Conservation (phyloP, 2,329 filamentous ascomycete genomes). For the Blastomyces emzantsi region DNA sequence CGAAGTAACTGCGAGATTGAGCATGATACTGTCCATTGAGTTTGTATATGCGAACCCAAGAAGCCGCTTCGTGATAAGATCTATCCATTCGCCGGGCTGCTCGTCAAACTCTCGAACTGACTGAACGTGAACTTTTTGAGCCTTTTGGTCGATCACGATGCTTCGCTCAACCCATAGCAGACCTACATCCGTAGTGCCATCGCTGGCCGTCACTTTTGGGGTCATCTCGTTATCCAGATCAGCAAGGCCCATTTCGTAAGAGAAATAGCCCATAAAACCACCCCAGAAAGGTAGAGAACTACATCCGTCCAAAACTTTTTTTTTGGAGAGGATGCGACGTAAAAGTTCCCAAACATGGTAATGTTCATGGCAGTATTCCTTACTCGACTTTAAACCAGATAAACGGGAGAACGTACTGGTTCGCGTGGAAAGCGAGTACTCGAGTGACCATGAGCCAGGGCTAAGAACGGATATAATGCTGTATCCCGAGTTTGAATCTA, state of each 20-base stretch:
- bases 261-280: conserved; percentile 74
- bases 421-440: conserved; percentile 20
- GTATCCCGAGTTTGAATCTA: conserved; percentile 36
- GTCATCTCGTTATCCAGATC: conserved; percentile 23
- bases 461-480: conserved; percentile 31
- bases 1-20: conserved; percentile 5
- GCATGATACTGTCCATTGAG: conserved; percentile 1
- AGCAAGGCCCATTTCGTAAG: conserved; percentile 70
- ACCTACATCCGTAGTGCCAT: conserved; percentile 42
- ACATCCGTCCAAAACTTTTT: conserved; percentile 29
- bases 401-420: not conserved
- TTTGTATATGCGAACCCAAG: conserved; percentile 16
- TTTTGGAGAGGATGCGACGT: conserved; percentile 33
- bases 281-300: conserved; percentile 57
- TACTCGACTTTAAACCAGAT: conserved; percentile 13
- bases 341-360: conserved; percentile 29
- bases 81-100: conserved; percentile 40
- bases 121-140: conserved; percentile 57
- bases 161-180: conserved; percentile 69
- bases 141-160: conserved; percentile 64
- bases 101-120: conserved; percentile 44
- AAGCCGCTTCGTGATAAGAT: conserved; percentile 23
- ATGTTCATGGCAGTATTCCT: conserved; percentile 14
- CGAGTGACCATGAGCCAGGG: conserved; percentile 29
- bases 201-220: conserved; percentile 32